phyloP scores from a whole-genome alignment of 2,329 filamentous ascomycete species.

The Curvularia eragrostidis region DNA sequence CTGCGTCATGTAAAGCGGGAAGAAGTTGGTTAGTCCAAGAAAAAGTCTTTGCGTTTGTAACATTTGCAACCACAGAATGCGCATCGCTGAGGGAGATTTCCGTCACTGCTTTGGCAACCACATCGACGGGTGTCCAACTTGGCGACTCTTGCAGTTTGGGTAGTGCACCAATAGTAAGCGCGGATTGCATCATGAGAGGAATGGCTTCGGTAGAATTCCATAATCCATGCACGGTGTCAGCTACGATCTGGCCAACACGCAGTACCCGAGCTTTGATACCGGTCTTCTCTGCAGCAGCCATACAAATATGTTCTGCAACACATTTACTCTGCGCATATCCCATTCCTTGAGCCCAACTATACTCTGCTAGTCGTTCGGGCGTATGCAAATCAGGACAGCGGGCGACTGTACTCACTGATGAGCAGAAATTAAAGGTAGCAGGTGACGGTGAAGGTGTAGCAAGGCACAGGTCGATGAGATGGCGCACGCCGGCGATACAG shows the following conservation, averaged over 20 bases:
- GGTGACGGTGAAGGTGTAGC: slow-evolving; percentile 41
- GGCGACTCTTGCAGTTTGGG: slow-evolving; percentile 52
- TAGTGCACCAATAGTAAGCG: slow-evolving; percentile 55
- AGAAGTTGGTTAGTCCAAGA: slow-evolving; percentile 62
- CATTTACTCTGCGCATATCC: slow-evolving; percentile 60
- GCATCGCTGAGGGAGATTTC: slow-evolving; percentile 34
- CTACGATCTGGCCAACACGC: slow-evolving; percentile 56
- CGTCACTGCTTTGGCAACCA: slow-evolving; percentile 32
- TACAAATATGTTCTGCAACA: slow-evolving; percentile 55
- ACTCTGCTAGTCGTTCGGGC: slow-evolving; percentile 40
- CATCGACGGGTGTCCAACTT: slow-evolving; percentile 44
- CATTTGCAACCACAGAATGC: slow-evolving; percentile 55
- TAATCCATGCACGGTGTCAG: slow-evolving; percentile 54
- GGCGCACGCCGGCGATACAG: slow-evolving; percentile 53
- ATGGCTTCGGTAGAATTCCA: slow-evolving; percentile 61
- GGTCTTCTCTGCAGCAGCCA: slow-evolving; percentile 22
- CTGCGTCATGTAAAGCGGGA: slow-evolving; percentile 56
- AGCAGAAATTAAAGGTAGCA: slow-evolving; percentile 55
- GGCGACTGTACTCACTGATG: slow-evolving; percentile 54
- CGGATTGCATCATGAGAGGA: slow-evolving; percentile 58
- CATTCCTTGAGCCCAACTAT: slow-evolving; percentile 56
- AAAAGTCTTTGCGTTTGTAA: slow-evolving; percentile 60
- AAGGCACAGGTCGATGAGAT: slow-evolving; percentile 54
- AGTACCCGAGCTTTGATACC: slow-evolving; percentile 35
- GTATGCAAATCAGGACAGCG: slow-evolving; percentile 41